Percentiles rank a stretch among this genome's conserved stretches.
These are phyloP conservation scores for Hypoxylon sp. DNA, from an alignment of 2,329 filamentous ascomycete species.

Conservation along the genomic window DNA sequence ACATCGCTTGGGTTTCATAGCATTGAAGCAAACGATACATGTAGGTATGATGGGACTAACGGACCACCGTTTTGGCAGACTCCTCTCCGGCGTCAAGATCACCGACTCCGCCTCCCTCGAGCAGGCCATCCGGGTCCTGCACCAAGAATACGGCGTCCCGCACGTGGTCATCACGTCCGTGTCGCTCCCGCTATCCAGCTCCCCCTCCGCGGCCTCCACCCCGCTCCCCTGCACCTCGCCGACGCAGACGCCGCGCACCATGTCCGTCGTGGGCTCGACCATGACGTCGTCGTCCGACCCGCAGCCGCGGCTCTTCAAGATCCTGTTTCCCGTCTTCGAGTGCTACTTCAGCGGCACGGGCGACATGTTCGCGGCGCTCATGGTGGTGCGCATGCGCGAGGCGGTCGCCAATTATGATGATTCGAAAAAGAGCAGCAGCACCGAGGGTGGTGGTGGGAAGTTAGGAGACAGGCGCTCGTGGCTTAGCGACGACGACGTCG, in stretches of 20 bases:
- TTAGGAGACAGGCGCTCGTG: slow-evolving; percentile 73
- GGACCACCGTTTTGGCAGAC: slow-evolving; percentile 60
- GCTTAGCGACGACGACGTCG: slow-evolving; percentile 79
- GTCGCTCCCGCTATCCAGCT: slow-evolving; percentile 68
- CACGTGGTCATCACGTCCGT: slow-evolving; percentile 96
- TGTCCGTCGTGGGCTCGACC: slow-evolving; percentile 77
- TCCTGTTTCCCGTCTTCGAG: slow-evolving; percentile 87
- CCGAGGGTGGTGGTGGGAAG: slow-evolving; percentile 44
- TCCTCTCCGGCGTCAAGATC: slow-evolving; percentile 88
- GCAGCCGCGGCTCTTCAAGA: slow-evolving; percentile 84
- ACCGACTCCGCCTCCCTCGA: slow-evolving; percentile 78
- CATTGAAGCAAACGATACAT: background rate
- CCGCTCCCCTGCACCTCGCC: slow-evolving; percentile 16
- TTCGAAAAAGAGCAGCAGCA: slow-evolving; percentile 15
- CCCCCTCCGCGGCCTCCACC: slow-evolving; percentile 43
- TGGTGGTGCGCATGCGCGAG: slow-evolving; percentile 87
- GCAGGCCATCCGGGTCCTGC: slow-evolving; percentile 80
- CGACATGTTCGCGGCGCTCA: slow-evolving; percentile 97
- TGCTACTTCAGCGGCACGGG: slow-evolving; percentile 97
- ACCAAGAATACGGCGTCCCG: slow-evolving; percentile 79
- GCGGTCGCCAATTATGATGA: slow-evolving; percentile 69
- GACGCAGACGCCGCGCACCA: slow-evolving; percentile 53
- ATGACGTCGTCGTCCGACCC: slow-evolving; percentile 70
- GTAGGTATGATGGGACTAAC: slow-evolving; percentile 17
- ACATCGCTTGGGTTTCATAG: background rate